Evolutionary conservation across 2,329 filamentous ascomycete species (phyloP).

Genomic region (Penicillium hesseltinei): DNA sequence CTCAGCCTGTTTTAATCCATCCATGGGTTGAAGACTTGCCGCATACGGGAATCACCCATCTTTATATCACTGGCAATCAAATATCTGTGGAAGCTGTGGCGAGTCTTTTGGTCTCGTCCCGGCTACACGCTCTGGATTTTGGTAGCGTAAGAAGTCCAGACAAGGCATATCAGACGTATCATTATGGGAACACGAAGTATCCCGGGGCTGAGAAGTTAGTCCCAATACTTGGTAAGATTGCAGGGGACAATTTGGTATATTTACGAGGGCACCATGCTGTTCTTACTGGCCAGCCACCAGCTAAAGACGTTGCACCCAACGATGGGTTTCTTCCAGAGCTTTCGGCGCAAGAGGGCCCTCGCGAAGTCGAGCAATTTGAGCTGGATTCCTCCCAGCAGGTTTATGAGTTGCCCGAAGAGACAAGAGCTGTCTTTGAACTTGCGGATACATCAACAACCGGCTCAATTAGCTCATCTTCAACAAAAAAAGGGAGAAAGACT

Average conservation of each 20-base stretch:
- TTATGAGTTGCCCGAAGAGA: conserved; percentile 36
- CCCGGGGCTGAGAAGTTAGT: conserved; percentile 56
- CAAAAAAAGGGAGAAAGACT: not conserved
- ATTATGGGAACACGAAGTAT: conserved; percentile 25
- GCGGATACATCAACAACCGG: conserved; percentile 32
- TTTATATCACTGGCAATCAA: conserved; percentile 57
- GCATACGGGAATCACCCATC: conserved; percentile 57
- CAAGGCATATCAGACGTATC: conserved; percentile 22
- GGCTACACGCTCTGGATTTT: conserved; percentile 56
- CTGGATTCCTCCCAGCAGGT: conserved; percentile 32
- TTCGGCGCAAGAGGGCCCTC: conserved; percentile 28
- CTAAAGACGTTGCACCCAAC: conserved; percentile 29
- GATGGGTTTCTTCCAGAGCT: conserved; percentile 35
- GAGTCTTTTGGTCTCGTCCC: conserved; percentile 51
- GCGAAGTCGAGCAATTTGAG: conserved; percentile 21
- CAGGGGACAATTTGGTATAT: conserved; percentile 51
- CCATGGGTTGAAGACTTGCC: conserved; percentile 57
- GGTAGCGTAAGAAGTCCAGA: conserved; percentile 47
- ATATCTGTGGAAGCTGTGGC: conserved; percentile 57
- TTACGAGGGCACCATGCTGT: conserved; percentile 56
- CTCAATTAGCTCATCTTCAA: not conserved
- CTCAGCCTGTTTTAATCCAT: conserved; percentile 50
- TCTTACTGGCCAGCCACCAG: conserved; percentile 48
- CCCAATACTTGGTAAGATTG: conserved; percentile 49
- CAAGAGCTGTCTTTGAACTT: conserved; percentile 39